Base-by-base conservation (phyloP, 2,329 filamentous ascomycete genomes). In the Hypocrella siamensis region DNA sequence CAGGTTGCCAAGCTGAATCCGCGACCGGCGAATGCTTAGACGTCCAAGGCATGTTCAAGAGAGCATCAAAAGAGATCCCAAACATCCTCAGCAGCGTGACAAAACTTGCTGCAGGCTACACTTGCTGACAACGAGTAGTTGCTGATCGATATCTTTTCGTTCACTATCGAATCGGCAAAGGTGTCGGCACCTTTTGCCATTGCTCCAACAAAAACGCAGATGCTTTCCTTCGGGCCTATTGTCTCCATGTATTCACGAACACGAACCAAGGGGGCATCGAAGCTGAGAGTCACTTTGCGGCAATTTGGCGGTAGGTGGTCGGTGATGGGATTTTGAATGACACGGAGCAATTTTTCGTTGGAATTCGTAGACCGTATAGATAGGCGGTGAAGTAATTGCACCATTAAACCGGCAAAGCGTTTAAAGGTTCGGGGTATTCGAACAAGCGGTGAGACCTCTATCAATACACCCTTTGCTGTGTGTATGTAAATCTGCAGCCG, bases 61-160 rank as follows among this genome's bases (percentile, higher is more conserved):
- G 21, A 7, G 21, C 17, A 3, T 67, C 75, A 98, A 48, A 94
- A 71, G 45, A 98, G 81, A 51, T 83, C 76, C 90, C 90, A 98
- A 22, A 79, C 79, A 55, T 98, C 90, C 60, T 98, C 90, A 27
- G 86, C 88, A 26, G 88, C 90, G 58, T 98, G 90, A 59, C 90
- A 96, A 66, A 98, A 96, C 58, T 96, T 98, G 73, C 88, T 94
- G 69, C 90, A 98, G 27, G 90, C 88, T 39, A 98, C 90, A 63
- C 88, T 96, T 38, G 90, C 90, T 49, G 84, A 93, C 40, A 98
- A 68, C 50, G 86, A 93, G 68, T 82, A 98, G 58, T 94, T 93
- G 67, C 88, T 96, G 61, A 98, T 96, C 46, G 81, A 84, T 51
- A 98, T 96, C 49, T 92, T 83, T 60, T 98, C 90, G 51, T 96